Evolutionary conservation across 2,329 filamentous ascomycete genomes (phyloP).

Genomic region (Talaromyces sp.): DNA sequence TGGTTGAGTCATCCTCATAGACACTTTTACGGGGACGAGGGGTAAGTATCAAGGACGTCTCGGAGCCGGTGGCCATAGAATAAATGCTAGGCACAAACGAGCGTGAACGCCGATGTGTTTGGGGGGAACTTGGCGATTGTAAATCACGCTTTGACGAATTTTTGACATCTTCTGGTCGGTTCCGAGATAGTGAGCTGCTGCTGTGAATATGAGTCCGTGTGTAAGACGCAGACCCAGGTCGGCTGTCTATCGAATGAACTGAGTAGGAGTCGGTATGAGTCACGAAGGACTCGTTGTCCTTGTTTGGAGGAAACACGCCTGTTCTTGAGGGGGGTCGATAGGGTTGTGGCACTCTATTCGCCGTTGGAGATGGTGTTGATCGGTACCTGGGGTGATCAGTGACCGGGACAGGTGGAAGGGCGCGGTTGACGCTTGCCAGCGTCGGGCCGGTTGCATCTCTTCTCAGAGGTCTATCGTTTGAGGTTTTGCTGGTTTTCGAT

Average conservation of each 20-base stretch:
- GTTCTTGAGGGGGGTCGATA: conserved; percentile 22
- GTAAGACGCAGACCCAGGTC: conserved; percentile 38
- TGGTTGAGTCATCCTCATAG: conserved; percentile 46
- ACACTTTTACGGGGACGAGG: conserved; percentile 41
- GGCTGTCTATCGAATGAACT: conserved; percentile 31
- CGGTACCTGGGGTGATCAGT: conserved; percentile 24
- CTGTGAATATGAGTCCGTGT: conserved; percentile 41
- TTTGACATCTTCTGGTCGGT: conserved; percentile 41
- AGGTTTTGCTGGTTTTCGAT: conserved; percentile 20
- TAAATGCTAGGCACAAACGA: conserved; percentile 46
- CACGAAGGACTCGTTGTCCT: conserved; percentile 39
- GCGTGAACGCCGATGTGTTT: conserved; percentile 32
- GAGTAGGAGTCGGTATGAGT: conserved; percentile 44
- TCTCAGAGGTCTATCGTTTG: conserved; percentile 22
- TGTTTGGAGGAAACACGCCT: conserved; percentile 37
- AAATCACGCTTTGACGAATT: conserved; percentile 30
- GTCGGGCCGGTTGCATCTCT: conserved; percentile 20
- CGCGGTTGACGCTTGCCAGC: conserved; percentile 27
- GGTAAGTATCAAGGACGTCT: conserved; percentile 44
- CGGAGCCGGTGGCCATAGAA: conserved; percentile 43
- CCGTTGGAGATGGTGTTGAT: conserved; percentile 24
- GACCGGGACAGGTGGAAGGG: conserved; percentile 28
- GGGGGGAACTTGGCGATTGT: conserved; percentile 27
- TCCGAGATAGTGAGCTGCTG: conserved; percentile 42
- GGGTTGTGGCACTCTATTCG: conserved; percentile 18